These are phyloP conservation scores for Blastosporella zonata DNA, from an alignment of 1,284 basidiomycete genomes.

Conservation along the genomic window DNA sequence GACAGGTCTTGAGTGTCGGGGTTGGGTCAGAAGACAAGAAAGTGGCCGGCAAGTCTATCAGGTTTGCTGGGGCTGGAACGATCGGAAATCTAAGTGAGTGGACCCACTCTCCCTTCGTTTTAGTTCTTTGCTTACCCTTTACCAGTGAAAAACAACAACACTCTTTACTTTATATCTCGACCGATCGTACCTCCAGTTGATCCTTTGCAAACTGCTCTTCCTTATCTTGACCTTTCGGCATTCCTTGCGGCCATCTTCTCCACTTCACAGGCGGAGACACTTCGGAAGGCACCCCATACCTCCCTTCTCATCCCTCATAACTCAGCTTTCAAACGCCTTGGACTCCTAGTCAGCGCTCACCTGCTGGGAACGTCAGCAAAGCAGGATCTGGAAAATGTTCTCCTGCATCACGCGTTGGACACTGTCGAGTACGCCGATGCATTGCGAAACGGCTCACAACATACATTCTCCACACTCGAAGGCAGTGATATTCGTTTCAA, in stretches of 20 bases:
- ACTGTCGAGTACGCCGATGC: constrained; percentile 73
- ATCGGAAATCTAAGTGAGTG: constrained; percentile 73
- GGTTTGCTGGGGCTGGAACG: constrained; percentile 83
- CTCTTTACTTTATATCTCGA: constrained; percentile 85
- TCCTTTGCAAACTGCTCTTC: constrained; percentile 79
- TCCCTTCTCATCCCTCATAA: constrained; percentile 91
- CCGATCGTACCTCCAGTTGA: constrained; percentile 82
- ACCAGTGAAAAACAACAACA: constrained; percentile 71
- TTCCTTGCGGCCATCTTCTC: constrained; percentile 91
- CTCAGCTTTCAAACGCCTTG: constrained; percentile 82
- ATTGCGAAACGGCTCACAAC: constrained; percentile 61
- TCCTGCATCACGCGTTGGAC: constrained; percentile 83
- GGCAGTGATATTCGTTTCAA: constrained; percentile 69
- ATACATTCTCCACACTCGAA: constrained; percentile 70
- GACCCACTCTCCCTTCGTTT: background rate
- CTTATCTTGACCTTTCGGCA: constrained; percentile 79
- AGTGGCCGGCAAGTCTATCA: constrained; percentile 53
- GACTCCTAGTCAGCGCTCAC: constrained; percentile 82
- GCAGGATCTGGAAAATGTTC: constrained; percentile 75
- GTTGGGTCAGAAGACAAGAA: constrained; percentile 52
- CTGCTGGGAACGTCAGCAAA: constrained; percentile 76
- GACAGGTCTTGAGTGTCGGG: constrained; percentile 75
- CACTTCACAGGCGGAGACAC: constrained; percentile 68
- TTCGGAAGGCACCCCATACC: constrained; percentile 68
- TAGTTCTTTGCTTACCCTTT: background rate